phyloP scores from a whole-genome alignment of 352 stramenopile species.

The Phytophthora tubulina region DNA sequence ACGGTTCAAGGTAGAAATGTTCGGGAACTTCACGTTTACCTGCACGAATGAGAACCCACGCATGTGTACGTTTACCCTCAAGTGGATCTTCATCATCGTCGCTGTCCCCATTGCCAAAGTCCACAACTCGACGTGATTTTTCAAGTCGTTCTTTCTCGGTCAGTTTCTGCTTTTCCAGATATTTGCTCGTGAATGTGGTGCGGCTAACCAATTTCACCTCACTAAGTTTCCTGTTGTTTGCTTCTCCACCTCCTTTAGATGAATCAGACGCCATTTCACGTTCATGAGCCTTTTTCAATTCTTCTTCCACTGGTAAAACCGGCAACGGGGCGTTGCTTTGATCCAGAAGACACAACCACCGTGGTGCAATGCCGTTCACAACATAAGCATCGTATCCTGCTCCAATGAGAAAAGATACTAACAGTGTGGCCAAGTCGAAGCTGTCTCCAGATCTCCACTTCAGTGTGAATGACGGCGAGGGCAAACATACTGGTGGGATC shows the following conservation, averaged over 20 bases:
- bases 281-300: constrained; percentile 53
- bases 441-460: constrained; percentile 91
- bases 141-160: constrained; percentile 51
- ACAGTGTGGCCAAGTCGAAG: constrained; percentile 93
- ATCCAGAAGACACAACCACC: constrained; percentile 93
- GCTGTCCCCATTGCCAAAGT: constrained; percentile 68
- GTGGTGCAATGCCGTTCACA: constrained; percentile 88
- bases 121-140: constrained; percentile 49
- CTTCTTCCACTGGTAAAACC: constrained; percentile 61
- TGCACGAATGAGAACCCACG: constrained; percentile 93
- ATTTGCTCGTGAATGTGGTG: constrained; percentile 78
- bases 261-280: constrained; percentile 31
- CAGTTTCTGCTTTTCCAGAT: constrained; percentile 63
- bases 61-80: constrained; percentile 82
- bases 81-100: constrained; percentile 80
- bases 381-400: constrained; percentile 96
- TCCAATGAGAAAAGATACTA: constrained; percentile 93
- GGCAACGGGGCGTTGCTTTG: constrained; percentile 85
- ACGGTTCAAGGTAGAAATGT: constrained; percentile 93
- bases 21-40: constrained; percentile 90
- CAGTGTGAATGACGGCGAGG: constrained; percentile 89
- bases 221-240: constrained; percentile 25
- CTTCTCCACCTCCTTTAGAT: constrained; percentile 4
- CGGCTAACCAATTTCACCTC: constrained; percentile 58
- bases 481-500: constrained; percentile 78